Percentiles rank a stretch among this genome's conserved stretches.
Conservation (phyloP, 257 asterid genomes). For the Parsonsia alboflavescens region DNA sequence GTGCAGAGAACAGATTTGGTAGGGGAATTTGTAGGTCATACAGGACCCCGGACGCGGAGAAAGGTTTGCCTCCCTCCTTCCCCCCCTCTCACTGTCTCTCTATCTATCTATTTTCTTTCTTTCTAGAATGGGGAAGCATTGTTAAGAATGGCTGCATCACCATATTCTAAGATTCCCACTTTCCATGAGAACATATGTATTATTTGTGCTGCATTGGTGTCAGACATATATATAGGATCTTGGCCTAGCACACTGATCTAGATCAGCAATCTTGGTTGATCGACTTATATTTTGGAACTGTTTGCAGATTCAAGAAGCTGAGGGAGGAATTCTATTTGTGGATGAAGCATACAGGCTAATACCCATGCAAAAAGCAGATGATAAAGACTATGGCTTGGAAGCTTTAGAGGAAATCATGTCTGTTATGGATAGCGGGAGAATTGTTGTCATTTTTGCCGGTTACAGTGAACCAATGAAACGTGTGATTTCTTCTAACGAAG, state of each 20-base stretch:
- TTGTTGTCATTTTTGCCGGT: constrained; percentile 93
- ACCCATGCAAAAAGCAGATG: constrained; percentile 79
- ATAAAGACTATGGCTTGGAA: constrained; percentile 78
- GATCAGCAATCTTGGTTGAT: background rate
- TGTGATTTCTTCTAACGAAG: constrained; percentile 75
- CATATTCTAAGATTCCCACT: background rate
- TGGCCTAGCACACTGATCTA: too few relatives aligned
- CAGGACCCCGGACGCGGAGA: constrained; percentile 79
- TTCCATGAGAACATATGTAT: background rate
- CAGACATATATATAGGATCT: background rate
- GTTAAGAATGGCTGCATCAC: background rate
- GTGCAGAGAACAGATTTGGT: constrained; percentile 94
- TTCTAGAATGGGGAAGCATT: background rate
- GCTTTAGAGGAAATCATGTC: constrained; percentile 97
- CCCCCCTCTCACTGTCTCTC: too few relatives aligned
- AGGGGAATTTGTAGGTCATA: constrained; percentile 79
- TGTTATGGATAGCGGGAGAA: constrained; percentile 80
- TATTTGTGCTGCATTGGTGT: background rate
- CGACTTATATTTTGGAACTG: constrained; percentile 3
- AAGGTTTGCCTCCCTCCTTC: constrained; percentile 63
- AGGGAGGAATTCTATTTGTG: constrained; percentile 88
- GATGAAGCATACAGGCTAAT: constrained; percentile 93
- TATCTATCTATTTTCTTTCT: background rate
- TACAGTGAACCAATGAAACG: constrained; percentile 96
- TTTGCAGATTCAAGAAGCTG: constrained; percentile 75